Percentiles rank a stretch among this genome's conserved stretches.
These are phyloP conservation scores for Zygosaccharomyces pseudobailii DNA, from an alignment of 1,139 yeast genomes.

Conservation along the genomic window DNA sequence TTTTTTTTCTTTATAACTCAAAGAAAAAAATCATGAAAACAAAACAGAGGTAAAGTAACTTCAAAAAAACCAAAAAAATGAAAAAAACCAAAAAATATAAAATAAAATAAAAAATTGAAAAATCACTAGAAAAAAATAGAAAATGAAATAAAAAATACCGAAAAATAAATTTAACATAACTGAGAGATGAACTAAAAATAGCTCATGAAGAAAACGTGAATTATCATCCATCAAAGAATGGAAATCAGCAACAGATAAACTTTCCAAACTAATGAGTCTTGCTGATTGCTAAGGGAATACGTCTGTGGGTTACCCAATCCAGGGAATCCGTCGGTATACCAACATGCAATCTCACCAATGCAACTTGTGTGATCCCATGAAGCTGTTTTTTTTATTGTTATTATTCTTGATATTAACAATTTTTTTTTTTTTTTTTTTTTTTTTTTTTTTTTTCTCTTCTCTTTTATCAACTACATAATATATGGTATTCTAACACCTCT, in stretches of 20 bases:
- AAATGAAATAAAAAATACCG: background rate
- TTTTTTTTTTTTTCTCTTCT: no score
- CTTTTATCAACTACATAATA: no score
- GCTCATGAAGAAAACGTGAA: no score
- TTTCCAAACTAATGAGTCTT: no score
- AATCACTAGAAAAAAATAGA: background rate
- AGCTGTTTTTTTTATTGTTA: no score
- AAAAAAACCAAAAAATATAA: background rate
- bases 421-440: no score
- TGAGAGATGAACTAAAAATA: background rate
- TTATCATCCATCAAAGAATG: no score
- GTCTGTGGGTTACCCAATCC: conserved; percentile 1
- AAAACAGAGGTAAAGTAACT: background rate
- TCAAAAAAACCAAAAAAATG: background rate
- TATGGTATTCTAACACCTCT: no score
- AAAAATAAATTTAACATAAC: background rate
- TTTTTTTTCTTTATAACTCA: background rate
- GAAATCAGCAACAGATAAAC: no score
- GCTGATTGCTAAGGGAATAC: no score
- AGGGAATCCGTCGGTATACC: background rate
- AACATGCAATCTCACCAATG: background rate
- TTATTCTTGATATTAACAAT: no score
- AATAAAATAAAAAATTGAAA: background rate
- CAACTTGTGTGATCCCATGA: no score
- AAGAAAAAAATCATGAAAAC: background rate